Evolutionary conservation across 306 rosid species (phyloP), one percentile per base, ranked within the genome.

Genomic region (Sicyos baderoa): DNA sequence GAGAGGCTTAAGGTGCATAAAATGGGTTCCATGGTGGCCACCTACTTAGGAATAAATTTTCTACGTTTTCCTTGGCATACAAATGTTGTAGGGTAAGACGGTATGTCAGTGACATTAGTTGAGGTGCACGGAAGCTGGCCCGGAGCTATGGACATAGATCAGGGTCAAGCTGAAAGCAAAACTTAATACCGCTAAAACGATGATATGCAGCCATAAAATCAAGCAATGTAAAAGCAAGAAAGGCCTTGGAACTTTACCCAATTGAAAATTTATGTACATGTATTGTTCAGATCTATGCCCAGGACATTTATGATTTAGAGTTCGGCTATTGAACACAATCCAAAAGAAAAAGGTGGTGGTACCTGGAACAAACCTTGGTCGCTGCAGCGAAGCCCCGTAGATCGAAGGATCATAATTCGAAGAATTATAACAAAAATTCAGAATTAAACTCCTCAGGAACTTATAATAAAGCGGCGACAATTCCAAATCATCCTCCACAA

Each of bases 341-440:
- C 13, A 9, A 58, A 59, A 45, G 59, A 63, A 32, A 32, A 59
- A 72, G 76, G 76, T 63, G 84, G 86, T 63, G 84, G 86, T 92
- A 92, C 96, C 98, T 92, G 98, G 96, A 35, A 92, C 96, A 80
- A 92, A 87, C 96, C 98, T 92, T 82, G 96, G 89, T 72, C 96
- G 84, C 82, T 89, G 98, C 74, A 92, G 77, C 23, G 98, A 89
- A 56, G 78, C 89, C 19, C 98, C 98, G 44, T 82, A 92, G 40
- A 89, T 77, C 54, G 84, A 89, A 35, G 96, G 96, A 60, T 89
- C 87, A 66, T 55, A 82, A 80, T 89, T 89, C 49, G 98, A 82
- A 74, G 77, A 81, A 76, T 86, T 82, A 76, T 83, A 88, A 74
- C 88, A 87, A 80, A 84, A 92, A 85, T 85, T 89, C 76, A 81